A percentile compares a stretch with the other conserved stretches of the same genome.
phyloP scores from a whole-genome alignment of 106 monocot species.

The Dioscorea alata region DNA sequence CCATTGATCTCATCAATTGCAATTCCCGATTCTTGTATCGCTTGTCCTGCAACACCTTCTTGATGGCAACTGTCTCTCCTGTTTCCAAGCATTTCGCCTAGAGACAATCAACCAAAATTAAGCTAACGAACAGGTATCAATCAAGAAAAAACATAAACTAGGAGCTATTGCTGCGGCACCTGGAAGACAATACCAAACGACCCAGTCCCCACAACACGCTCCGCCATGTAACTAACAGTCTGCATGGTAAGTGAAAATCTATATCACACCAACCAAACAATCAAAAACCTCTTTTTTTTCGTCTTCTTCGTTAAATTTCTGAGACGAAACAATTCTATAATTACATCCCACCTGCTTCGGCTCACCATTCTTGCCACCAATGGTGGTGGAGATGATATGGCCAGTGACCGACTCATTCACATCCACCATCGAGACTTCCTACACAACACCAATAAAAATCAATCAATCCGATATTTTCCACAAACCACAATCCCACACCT shows the following conservation, averaged over 20 bases:
- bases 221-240: constrained; percentile 72
- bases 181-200: constrained; percentile 68
- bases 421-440: constrained; percentile 53
- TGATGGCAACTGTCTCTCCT: constrained; percentile 45
- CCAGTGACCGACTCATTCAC: constrained; percentile 57
- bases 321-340: no score
- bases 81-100: constrained; percentile 58
- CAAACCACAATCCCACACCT: no score
- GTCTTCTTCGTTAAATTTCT: no score
- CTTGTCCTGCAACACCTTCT: constrained; percentile 50
- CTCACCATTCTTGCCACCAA: constrained; percentile 85
- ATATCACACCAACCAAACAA: constrained; percentile 1
- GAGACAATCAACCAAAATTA: not conserved
- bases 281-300: not conserved
- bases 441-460: not conserved
- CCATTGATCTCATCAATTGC: constrained; percentile 58
- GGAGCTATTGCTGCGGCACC: constrained; percentile 9
- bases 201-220: constrained; percentile 59
- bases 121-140: not conserved
- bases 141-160: not conserved
- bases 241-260: not conserved
- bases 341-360: constrained; percentile 40
- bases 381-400: constrained; percentile 82
- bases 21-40: constrained; percentile 62
- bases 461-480: not conserved